Percentiles rank a stretch among this genome's conserved stretches.
Conservation (phyloP, 1,139 yeast species). For the Hyphopichia burtonii region DNA sequence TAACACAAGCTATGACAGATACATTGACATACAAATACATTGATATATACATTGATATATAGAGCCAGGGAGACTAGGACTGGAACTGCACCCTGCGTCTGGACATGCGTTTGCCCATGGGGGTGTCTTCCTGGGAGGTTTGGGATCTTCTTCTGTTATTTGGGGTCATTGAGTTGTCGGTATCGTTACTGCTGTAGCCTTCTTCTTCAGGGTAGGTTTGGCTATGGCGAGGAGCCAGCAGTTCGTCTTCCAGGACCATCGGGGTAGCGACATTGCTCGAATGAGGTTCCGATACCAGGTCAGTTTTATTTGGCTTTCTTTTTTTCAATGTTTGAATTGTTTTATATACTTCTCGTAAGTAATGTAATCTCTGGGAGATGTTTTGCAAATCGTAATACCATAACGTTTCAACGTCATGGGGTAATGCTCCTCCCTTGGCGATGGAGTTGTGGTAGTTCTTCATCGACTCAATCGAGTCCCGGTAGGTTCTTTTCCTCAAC, state of each 20-base stretch:
- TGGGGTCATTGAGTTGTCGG: slow-evolving; percentile 7
- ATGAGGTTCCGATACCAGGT: background rate
- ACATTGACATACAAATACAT: too few relatives aligned
- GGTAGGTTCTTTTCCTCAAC: slow-evolving; percentile 1
- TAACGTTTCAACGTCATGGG: slow-evolving; percentile 11
- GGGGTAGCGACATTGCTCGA: slow-evolving; percentile 6
- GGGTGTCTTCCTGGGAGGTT: background rate
- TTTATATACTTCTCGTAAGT: slow-evolving; percentile 30
- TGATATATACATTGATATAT: too few relatives aligned
- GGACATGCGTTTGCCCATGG: slow-evolving; percentile 1
- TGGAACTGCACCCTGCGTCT: slow-evolving; percentile 3
- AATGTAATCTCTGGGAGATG: slow-evolving; percentile 28
- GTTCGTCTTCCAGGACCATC: slow-evolving; percentile 12
- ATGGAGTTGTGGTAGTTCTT: slow-evolving; percentile 4
- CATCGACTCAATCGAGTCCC: slow-evolving; percentile 11
- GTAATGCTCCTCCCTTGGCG: slow-evolving; percentile 7
- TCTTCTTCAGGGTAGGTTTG: slow-evolving; percentile 16
- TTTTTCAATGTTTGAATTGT: slow-evolving; percentile 24
- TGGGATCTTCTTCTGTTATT: background rate
- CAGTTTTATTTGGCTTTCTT: slow-evolving; percentile 8
- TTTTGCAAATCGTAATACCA: slow-evolving; percentile 27
- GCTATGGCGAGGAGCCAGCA: background rate
- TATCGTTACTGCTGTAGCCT: slow-evolving; percentile 15
- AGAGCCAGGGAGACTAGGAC: background rate
- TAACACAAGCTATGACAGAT: too few relatives aligned